Conservation (phyloP, 208 protist species). For the Acanthamoeba sp. region DNA sequence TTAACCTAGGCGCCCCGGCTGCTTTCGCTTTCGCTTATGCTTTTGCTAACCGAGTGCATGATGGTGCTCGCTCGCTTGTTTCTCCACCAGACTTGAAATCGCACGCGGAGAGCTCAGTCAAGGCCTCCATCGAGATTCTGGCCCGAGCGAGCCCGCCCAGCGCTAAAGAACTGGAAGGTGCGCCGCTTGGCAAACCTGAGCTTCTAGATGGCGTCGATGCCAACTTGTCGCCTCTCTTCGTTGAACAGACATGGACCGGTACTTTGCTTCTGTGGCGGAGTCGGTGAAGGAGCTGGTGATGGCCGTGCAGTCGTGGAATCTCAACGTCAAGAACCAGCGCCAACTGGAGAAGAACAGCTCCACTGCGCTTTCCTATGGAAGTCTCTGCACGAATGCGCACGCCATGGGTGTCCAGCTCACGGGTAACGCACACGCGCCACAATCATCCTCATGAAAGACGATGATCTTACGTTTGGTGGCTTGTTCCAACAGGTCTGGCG, state of each 20-base stretch:
- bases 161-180: not conserved
- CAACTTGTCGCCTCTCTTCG: not conserved
- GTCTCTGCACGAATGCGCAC: not conserved
- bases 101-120: not conserved
- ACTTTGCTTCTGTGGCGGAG: not conserved
- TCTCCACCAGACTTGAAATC: not conserved
- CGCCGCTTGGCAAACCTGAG: too few relatives aligned
- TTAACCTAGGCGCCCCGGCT: too few relatives aligned
- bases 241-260: not conserved
- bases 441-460: too few relatives aligned
- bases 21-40: too few relatives aligned
- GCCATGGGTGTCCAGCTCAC: not conserved
- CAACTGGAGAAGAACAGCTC: constrained; percentile 4
- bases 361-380: not conserved
- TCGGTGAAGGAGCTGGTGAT: constrained; percentile 27
- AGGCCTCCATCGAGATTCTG: not conserved
- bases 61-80: too few relatives aligned
- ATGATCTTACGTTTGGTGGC: not conserved
- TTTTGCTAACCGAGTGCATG: too few relatives aligned
- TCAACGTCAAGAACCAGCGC: constrained; percentile 1
- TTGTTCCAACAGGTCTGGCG: not conserved
- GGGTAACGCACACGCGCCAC: not conserved
- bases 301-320: constrained; percentile 26
- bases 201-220: too few relatives aligned
- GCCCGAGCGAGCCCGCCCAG: not conserved